Base-by-base conservation (phyloP, 768 basidiomycete genomes). In the Termitomyces sp. region DNA sequence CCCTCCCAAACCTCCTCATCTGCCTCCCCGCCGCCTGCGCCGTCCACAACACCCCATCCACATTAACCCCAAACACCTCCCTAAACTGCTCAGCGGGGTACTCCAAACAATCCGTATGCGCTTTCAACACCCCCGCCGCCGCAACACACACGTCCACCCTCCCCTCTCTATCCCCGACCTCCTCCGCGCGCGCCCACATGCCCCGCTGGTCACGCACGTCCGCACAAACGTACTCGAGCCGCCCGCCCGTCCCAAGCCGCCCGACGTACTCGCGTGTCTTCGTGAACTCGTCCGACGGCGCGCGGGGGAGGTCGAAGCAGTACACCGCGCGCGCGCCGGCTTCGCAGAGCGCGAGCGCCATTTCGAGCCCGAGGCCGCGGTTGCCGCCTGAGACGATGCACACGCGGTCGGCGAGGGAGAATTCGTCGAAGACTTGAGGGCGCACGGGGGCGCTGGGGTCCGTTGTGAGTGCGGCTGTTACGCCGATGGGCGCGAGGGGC, bases 311-410 rank as follows among this genome's bases (percentile, higher is more conserved):
- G 67, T 90, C 88, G 13, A 88, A 71, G 66, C 86, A 88, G 68
- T 90, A 89, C 18, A 89, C 76, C 0, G 76, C 84, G 8, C 81
- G 77, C 6, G 86, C 87, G 34, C 90, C 90, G 14, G 82, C 85
- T 72, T 92, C 90, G 43, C 80, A 80, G 42, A 92, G 72, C 4
- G 85, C 82, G 54, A 91, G 72, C 36, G 88, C 88, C 85, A 88
- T 87, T 72, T 93, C 91, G n/a, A 93, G 81, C 3, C 91, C 91
- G 16, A 92, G 79, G 0, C 90, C 86, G 32, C 86, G 72, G 59
- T 85, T 82, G 0, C 78, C 86, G 5, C 86, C 86, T 0, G 86
- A 82, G 29, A 88, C 82, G 43, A 87, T 74, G 9, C 76, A 83
- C 4, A 86, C 83, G 2, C 83, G 78, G 55, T 80, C 81, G 13